Base-by-base conservation (phyloP, 108 stramenopile species). In the Nitzschia inconspicua region DNA sequence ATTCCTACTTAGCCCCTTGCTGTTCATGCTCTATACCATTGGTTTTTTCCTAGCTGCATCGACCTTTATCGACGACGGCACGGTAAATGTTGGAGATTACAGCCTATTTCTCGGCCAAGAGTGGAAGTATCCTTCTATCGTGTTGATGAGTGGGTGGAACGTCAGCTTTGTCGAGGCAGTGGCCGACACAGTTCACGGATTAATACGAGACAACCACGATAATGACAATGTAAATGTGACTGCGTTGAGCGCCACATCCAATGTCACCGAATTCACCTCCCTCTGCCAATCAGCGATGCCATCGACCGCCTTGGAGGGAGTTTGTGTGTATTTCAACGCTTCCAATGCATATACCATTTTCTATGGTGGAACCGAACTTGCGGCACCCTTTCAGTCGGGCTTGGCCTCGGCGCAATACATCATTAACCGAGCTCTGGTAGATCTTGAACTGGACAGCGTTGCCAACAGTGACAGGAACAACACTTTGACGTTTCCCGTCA, bases 11-110 rank as follows among this genome's bases (percentile, higher is more conserved):
- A 19, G 47, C 14, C 63, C 70, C 4, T 13, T 35, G 2, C 4
- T 70, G 47, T 47, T 70, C 1, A 70, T 70, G 70, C 63, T 70
- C 7, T 70, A 70, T 44, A 63, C 60, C 3, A 47, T 70, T 18
- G 70, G 70, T 10, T 55, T 70, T 35, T 58, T 57, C n/a, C 18
- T 70, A 2, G 20, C 35, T 51, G 58, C 35, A 9, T 43, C 49
- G 18, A 34, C 31, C 19, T 47, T 31, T 6, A 19, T 34, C n/a
- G 47, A 64, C n/a, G 70, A 64, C 28, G 35, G 27, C 16, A 24
- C 44, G 10, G 28, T 36, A 4, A 3, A 22, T 29, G 24, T 10
- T n/a, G 63, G 63, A 13, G 52, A 26, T 6, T 64, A 27, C 28
- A 19, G 29, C 30, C 5, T 64, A 11, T 54, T 53, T 28, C 7